These are phyloP conservation scores for Aureobasidium sp. DNA, from an alignment of 2,329 filamentous ascomycete genomes.

Conservation along the genomic window DNA sequence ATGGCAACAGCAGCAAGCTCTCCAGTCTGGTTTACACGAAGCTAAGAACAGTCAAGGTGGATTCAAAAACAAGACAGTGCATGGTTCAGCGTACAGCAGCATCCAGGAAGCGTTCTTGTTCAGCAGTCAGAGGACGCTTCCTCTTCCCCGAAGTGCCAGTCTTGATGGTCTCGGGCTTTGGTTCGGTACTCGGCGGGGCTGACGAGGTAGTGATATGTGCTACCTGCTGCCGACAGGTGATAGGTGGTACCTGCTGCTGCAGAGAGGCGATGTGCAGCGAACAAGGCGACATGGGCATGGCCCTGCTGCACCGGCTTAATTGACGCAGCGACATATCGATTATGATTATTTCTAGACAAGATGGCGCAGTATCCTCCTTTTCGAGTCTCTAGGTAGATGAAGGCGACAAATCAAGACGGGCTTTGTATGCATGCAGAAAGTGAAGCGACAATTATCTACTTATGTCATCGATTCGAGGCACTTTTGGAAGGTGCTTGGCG, in stretches of 20 bases:
- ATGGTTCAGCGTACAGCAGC: conserved; percentile 49
- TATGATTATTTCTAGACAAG: background rate
- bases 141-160: background rate
- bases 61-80: background rate
- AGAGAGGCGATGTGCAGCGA: background rate
- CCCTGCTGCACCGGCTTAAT: background rate
- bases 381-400: background rate
- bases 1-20: conserved; percentile 96
- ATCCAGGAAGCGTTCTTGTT: conserved; percentile 67
- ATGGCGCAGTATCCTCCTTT: background rate
- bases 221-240: background rate
- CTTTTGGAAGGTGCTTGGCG: background rate
- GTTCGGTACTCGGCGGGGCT: conserved; percentile 14
- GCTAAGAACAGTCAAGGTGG: conserved; percentile 33
- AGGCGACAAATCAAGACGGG: background rate
- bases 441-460: background rate
- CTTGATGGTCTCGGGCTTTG: conserved; percentile 13
- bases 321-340: conserved; percentile 4
- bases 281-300: background rate
- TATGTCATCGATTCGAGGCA: conserved; percentile 1
- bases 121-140: conserved; percentile 47
- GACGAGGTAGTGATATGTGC: conserved; percentile 13
- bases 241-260: background rate
- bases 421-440: background rate
- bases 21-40: conserved; percentile 94